Percentiles rank a stretch among this genome's conserved stretches.
phyloP scores from a whole-genome alignment of 2,329 filamentous ascomycete genomes.

The Hawksworthiomyces lignivorus region DNA sequence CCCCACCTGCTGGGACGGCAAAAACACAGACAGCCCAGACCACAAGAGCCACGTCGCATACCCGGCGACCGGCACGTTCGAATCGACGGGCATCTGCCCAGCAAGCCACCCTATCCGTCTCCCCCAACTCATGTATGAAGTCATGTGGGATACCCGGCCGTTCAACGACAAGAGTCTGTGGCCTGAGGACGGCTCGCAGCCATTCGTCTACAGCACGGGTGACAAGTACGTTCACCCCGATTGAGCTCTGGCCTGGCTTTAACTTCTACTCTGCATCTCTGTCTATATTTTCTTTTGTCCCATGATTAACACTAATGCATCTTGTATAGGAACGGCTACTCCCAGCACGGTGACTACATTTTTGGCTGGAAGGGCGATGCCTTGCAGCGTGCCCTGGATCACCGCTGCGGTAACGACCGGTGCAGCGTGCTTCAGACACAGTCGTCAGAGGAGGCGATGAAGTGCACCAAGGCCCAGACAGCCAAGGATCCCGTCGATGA shows the following conservation, averaged over 20 bases:
- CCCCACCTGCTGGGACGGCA: conserved; percentile 47
- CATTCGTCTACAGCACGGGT: conserved; percentile 8
- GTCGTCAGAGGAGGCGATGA: conserved; percentile 3
- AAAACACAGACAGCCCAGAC: conserved; percentile 37
- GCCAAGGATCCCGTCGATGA: conserved; percentile 5
- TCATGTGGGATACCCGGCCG: conserved; percentile 1
- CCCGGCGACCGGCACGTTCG: conserved; percentile 31
- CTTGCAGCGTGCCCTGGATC: conserved; percentile 8
- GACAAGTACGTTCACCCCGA: too few relatives aligned
- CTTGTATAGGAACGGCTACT: conserved; percentile 12
- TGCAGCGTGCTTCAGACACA: conserved; percentile 9
- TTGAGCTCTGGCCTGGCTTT: too few relatives aligned
- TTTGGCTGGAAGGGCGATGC: conserved; percentile 12
- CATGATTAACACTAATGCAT: too few relatives aligned
- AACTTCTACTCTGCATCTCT: too few relatives aligned
- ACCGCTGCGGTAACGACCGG: conserved; percentile 22
- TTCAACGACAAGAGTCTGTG: conserved; percentile 8
- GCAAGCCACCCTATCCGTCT: conserved; percentile 30
- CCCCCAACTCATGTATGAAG: conserved; percentile 35
- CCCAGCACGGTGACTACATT: conserved; percentile 8
- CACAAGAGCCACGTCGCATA: conserved; percentile 39
- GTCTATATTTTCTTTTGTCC: too few relatives aligned
- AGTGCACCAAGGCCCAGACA: conserved; percentile 2
- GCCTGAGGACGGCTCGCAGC: conserved; percentile 10
- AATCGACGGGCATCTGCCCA: conserved; percentile 35